A percentile compares a stretch with the other conserved stretches of the same genome.
These are phyloP conservation scores for Cicer bijugum DNA, from an alignment of 306 rosid genomes.

Conservation along the genomic window DNA sequence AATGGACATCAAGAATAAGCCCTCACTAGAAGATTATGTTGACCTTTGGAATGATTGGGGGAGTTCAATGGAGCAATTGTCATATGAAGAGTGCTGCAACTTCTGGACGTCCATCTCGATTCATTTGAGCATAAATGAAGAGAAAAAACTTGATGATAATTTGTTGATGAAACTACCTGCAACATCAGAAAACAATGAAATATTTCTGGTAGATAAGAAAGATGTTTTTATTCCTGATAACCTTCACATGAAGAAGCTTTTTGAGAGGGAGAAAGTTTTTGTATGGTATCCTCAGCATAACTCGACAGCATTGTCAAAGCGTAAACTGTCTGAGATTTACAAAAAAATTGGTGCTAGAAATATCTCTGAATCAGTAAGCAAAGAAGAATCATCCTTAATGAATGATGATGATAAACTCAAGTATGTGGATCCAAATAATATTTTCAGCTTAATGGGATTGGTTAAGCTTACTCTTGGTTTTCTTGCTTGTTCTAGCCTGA, in stretches of 20 bases:
- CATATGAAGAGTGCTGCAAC: constrained; percentile 57
- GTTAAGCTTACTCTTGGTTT: constrained; percentile 69
- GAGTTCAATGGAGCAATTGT: constrained; percentile 46
- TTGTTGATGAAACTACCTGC: constrained; percentile 66
- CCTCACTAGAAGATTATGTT: constrained; percentile 61
- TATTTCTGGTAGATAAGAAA: constrained; percentile 52
- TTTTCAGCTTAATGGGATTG: constrained; percentile 52
- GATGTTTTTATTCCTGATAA: constrained; percentile 72
- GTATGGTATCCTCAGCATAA: constrained; percentile 70
- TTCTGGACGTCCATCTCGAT: constrained; percentile 63
- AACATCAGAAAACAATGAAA: constrained; percentile 41
- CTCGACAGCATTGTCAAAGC: constrained; percentile 41
- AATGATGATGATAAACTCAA: constrained; percentile 37
- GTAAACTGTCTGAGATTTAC: constrained; percentile 54
- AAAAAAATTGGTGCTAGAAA: constrained; percentile 59
- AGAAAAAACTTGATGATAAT: constrained; percentile 46
- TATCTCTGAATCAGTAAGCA: constrained; percentile 61
- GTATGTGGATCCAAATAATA: constrained; percentile 38
- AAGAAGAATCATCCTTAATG: constrained; percentile 44
- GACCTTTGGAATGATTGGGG: constrained; percentile 76
- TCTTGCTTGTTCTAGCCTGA: constrained; percentile 59
- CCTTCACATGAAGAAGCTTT: constrained; percentile 66
- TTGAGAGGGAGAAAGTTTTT: constrained; percentile 54
- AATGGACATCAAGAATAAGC: constrained; percentile 51
- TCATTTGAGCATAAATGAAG: constrained; percentile 42